Evolutionary conservation across 2,329 filamentous ascomycete genomes (phyloP).

Genomic region (Penicillium sp.): DNA sequence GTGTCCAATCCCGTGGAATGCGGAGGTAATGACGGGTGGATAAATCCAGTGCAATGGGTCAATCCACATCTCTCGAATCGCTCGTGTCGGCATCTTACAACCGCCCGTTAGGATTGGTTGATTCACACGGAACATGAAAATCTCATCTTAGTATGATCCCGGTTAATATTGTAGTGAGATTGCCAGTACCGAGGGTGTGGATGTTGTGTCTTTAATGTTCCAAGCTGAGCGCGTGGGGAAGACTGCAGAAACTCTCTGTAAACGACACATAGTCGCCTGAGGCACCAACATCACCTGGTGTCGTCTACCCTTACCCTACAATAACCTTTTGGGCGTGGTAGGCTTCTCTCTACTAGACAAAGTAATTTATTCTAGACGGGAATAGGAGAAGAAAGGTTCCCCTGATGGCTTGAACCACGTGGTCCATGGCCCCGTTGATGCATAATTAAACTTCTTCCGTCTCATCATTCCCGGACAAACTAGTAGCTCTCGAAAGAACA

Average conservation of each 20-base stretch:
- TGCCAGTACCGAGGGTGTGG: background rate
- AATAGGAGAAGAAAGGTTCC: background rate
- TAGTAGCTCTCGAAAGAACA: slow-evolving; percentile 65
- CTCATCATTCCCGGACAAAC: slow-evolving; percentile 71
- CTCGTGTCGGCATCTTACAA: background rate
- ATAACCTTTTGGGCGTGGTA: background rate
- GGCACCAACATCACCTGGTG: background rate
- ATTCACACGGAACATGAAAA: too few relatives aligned
- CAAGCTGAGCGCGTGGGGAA: background rate
- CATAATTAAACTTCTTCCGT: slow-evolving; percentile 56
- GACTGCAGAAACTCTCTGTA: background rate
- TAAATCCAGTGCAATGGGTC: slow-evolving; percentile 8
- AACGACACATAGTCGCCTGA: background rate
- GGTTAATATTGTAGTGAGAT: background rate
- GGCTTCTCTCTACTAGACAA: slow-evolving; percentile 52
- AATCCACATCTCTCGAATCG: slow-evolving; percentile 1
- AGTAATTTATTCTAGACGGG: slow-evolving; percentile 24
- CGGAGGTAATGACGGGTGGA: slow-evolving; percentile 14
- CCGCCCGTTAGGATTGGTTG: background rate
- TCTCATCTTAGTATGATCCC: background rate
- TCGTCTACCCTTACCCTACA: background rate
- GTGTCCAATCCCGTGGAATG: slow-evolving; percentile 13
- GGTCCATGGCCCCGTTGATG: slow-evolving; percentile 6
- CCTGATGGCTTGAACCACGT: background rate
- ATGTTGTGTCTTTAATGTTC: background rate